Conservation (phyloP, 805 yeast species). For the Sugiyamaella mastotermitis region DNA sequence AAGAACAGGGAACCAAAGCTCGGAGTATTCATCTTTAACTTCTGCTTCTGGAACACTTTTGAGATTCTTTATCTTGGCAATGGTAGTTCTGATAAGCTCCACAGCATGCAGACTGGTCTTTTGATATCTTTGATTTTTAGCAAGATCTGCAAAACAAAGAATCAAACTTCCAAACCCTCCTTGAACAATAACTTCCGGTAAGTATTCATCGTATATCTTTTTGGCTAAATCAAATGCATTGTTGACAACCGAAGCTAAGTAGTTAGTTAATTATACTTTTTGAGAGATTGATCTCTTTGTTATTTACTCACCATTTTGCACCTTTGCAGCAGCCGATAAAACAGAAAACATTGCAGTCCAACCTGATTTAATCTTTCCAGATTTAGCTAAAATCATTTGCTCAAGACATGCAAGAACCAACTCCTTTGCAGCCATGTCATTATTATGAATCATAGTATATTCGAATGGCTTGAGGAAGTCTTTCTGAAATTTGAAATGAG, state of each 20-base stretch:
- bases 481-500: constrained; percentile 92
- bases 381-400: constrained; percentile 75
- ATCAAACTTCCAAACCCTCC: constrained; percentile 64
- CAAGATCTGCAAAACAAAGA: constrained; percentile 69
- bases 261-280: constrained; percentile 10
- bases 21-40: constrained; percentile 27
- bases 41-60: constrained; percentile 6
- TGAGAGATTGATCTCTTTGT: neutral
- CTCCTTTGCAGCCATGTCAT: constrained; percentile 66
- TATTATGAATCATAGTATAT: constrained; percentile 63
- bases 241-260: constrained; percentile 49
- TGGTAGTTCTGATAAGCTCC: constrained; percentile 60
- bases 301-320: constrained; percentile 29
- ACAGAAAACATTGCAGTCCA: constrained; percentile 88
- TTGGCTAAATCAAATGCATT: constrained; percentile 60
- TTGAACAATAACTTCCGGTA: constrained; percentile 58
- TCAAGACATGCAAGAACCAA: constrained; percentile 86
- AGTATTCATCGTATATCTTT: constrained; percentile 54
- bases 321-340: constrained; percentile 66
- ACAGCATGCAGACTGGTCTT: constrained; percentile 75
- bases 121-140: constrained; percentile 76
- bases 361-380: constrained; percentile 76
- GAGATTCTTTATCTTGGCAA: constrained; percentile 49
- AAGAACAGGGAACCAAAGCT: constrained; percentile 82
- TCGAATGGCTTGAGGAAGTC: constrained; percentile 91